Conservation (phyloP, 352 stramenopile species). For the Phytophthora kernoviae region DNA sequence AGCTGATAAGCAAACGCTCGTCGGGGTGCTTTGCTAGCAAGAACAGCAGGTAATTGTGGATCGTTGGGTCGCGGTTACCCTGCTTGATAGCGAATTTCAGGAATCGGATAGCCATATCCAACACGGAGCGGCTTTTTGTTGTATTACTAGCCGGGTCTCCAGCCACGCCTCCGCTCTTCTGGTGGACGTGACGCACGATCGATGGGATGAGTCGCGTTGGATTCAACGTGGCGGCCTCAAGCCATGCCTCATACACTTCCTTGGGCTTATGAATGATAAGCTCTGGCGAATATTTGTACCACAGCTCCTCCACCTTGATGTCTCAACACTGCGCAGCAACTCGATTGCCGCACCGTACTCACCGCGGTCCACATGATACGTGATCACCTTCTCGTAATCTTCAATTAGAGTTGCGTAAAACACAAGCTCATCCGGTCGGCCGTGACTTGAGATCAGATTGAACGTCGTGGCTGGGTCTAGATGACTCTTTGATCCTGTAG, state of each 20-base stretch:
- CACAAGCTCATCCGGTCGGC: conserved; percentile 91
- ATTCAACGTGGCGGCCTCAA: conserved; percentile 88
- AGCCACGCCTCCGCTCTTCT: conserved; percentile 49
- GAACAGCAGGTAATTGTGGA: conserved; percentile 94
- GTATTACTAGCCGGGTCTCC: conserved; percentile 23
- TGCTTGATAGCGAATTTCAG: conserved; percentile 94
- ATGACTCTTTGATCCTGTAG: conserved; percentile 86
- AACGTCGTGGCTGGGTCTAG: conserved; percentile 92
- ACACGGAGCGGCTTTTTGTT: conserved; percentile 64
- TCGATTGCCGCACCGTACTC: conserved; percentile 91
- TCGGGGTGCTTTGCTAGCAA: conserved; percentile 91
- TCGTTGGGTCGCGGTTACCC: conserved; percentile 88
- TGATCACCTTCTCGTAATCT: conserved; percentile 94
- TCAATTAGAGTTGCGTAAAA: conserved; percentile 94
- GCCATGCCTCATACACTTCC: conserved; percentile 92
- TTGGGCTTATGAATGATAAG: conserved; percentile 92
- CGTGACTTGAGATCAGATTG: conserved; percentile 91
- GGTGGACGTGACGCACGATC: conserved; percentile 90
- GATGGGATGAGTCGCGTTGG: conserved; percentile 92
- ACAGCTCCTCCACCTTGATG: conserved; percentile 92
- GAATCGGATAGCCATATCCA: conserved; percentile 93
- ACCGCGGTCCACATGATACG: conserved; percentile 90
- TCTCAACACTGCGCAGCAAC: conserved; percentile 86
- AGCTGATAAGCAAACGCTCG: conserved; percentile 89
- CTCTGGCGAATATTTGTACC: conserved; percentile 95